These are phyloP conservation scores for Fusarium sp. DNA, from an alignment of 2,329 filamentous ascomycete genomes.

Conservation along the genomic window DNA sequence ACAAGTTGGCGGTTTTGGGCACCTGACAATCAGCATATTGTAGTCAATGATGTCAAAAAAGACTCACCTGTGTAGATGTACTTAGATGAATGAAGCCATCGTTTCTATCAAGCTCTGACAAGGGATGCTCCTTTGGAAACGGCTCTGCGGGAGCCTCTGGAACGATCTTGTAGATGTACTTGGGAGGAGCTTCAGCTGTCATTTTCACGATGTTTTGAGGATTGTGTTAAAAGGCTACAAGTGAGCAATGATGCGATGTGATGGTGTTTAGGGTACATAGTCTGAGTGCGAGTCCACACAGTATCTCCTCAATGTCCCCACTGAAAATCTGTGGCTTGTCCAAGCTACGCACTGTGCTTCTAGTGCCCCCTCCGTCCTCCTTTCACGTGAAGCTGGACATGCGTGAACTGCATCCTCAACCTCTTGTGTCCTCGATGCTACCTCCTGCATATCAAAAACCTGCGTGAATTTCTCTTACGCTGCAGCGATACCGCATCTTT, in stretches of 20 bases:
- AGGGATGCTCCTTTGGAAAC: constrained; percentile 65
- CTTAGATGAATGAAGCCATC: constrained; percentile 74
- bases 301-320: neutral
- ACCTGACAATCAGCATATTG: constrained; percentile 43
- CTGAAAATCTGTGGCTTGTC: neutral
- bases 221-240: neutral
- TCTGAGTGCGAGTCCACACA: constrained; percentile 20
- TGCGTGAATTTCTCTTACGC: constrained; percentile 27
- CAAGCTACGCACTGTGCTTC: constrained; percentile 19
- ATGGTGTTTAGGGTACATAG: constrained; percentile 22
- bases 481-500: constrained; percentile 36
- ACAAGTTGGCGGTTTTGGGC: constrained; percentile 58
- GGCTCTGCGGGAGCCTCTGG: constrained; percentile 64
- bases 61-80: constrained; percentile 63
- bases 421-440: neutral
- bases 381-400: constrained; percentile 32
- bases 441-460: neutral
- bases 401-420: constrained; percentile 23
- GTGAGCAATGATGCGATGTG: neutral
- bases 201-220: constrained; percentile 32
- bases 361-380: neutral
- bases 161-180: constrained; percentile 72
- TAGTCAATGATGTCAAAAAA: neutral
- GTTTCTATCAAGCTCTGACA: constrained; percentile 69
- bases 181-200: constrained; percentile 50